Conservation (phyloP, 2,329 filamentous ascomycete species). For the Fonsecaea erecta region DNA sequence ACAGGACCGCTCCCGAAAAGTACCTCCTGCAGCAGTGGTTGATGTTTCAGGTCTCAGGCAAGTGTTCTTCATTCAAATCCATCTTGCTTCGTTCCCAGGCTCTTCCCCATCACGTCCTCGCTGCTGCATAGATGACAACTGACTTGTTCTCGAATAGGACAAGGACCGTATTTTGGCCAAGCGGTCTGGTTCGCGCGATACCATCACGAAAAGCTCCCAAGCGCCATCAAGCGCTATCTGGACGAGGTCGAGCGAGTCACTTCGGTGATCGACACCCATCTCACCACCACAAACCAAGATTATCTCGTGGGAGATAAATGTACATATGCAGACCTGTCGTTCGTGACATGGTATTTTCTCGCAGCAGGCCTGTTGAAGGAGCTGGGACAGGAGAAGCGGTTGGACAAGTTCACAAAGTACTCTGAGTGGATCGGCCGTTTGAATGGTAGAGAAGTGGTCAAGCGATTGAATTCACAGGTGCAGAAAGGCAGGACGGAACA, state of each 20-base stretch:
- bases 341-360: conserved; percentile 45
- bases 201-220: conserved; percentile 50
- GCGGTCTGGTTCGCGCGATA: conserved; percentile 49
- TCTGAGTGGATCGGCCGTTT: conserved; percentile 9
- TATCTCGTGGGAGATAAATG: conserved; percentile 52
- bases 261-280: conserved; percentile 49
- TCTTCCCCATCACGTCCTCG: neutral
- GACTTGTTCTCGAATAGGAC: neutral
- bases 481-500: neutral
- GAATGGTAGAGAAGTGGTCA: neutral
- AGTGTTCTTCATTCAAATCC: neutral
- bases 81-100: conserved; percentile 34
- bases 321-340: conserved; percentile 50
- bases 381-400: conserved; percentile 3
- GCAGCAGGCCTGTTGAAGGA: neutral
- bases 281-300: conserved; percentile 40
- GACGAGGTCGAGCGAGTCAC: conserved; percentile 52
- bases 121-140: neutral
- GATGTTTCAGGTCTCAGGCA: conserved; percentile 47
- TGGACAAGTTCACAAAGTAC: conserved; percentile 3
- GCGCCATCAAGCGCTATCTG: conserved; percentile 52
- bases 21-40: conserved; percentile 52
- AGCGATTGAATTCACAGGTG: neutral
- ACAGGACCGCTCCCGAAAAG: conserved; percentile 42
- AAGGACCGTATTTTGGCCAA: conserved; percentile 56